Conservation (phyloP, 1,284 basidiomycete genomes). For the Xanthoconium separans region DNA sequence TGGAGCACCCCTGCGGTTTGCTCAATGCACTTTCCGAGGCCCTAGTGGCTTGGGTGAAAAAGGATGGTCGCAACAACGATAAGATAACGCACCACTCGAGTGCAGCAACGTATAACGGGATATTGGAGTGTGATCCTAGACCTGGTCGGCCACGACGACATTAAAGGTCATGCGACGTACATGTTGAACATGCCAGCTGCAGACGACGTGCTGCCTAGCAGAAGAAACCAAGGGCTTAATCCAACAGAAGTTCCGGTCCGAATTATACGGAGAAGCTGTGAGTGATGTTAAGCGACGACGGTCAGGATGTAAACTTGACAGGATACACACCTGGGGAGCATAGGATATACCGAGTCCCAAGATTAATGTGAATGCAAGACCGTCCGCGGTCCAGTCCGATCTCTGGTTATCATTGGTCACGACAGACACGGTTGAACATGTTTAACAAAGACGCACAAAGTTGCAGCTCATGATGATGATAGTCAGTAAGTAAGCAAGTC, state of each 20-base stretch:
- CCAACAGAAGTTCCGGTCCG: conserved; percentile 79
- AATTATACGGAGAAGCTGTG: conserved; percentile 75
- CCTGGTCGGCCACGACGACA: not conserved
- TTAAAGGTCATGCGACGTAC: conserved; percentile 36
- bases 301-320: not conserved
- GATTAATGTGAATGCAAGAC: conserved; percentile 76
- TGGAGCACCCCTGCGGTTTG: conserved; percentile 84
- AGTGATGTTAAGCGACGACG: not conserved
- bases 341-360: conserved; percentile 86
- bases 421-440: not conserved
- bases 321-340: conserved; percentile 70
- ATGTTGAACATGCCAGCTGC: conserved; percentile 84
- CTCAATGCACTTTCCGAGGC: conserved; percentile 74
- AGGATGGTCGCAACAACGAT: not conserved
- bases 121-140: conserved; percentile 83
- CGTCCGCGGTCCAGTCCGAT: conserved; percentile 73
- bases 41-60: conserved; percentile 41
- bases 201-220: conserved; percentile 86
- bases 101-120: conserved; percentile 83
- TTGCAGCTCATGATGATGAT: conserved; percentile 6
- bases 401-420: conserved; percentile 40
- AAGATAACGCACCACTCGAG: conserved; percentile 57
- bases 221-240: conserved; percentile 90
- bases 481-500: not conserved
- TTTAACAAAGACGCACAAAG: conserved; percentile 14